phyloP scores from a whole-genome alignment of 148 eudicot genomes.

The Vaccinium corymbosum region DNA sequence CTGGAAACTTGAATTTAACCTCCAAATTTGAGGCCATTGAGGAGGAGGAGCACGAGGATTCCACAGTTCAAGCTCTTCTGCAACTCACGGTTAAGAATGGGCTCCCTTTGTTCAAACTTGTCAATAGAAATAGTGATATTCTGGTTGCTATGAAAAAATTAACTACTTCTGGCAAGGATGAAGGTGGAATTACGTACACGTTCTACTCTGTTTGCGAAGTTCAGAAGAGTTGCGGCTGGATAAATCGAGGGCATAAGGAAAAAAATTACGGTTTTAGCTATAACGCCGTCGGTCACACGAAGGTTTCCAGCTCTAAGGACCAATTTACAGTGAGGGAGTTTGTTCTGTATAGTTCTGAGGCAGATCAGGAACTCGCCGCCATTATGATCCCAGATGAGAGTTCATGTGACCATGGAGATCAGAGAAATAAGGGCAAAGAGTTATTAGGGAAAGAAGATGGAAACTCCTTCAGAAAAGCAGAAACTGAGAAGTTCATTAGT shows the following conservation, averaged over 20 bases:
- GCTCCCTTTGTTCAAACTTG: conserved; percentile 67
- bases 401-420: conserved; percentile 14
- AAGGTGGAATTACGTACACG: conserved; percentile 48
- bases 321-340: conserved; percentile 42
- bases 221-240: conserved; percentile 59
- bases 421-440: conserved; percentile 11
- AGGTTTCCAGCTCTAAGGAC: conserved; percentile 37
- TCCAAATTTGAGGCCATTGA: conserved; percentile 24
- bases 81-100: conserved; percentile 69
- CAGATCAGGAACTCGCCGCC: conserved; percentile 68
- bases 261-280: conserved; percentile 36
- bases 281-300: conserved; percentile 68
- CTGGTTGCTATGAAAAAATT: conserved; percentile 59
- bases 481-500: conserved; percentile 17
- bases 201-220: conserved; percentile 59
- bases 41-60: conserved; percentile 22
- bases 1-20: conserved; percentile 25
- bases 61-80: conserved; percentile 52
- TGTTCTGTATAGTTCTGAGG: conserved; percentile 50
- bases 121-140: conserved; percentile 45
- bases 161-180: conserved; percentile 33
- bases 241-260: conserved; percentile 44
- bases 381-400: conserved; percentile 37
- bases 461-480: neutral
- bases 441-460: neutral